phyloP scores from a whole-genome alignment of 371 early-diverging fungal species.

The Mucor lusitanicus region DNA sequence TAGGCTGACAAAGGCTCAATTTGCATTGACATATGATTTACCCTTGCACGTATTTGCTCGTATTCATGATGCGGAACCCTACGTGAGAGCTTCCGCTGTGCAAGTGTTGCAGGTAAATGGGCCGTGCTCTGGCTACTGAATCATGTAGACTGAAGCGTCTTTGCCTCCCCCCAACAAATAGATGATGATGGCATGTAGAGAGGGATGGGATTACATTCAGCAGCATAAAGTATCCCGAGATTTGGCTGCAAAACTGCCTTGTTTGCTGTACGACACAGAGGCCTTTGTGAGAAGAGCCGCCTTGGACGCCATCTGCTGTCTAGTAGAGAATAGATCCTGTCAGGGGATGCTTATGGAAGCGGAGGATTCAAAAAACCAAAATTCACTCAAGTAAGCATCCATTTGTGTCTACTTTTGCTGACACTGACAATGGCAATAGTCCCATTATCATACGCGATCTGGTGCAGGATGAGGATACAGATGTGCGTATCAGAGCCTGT shows the following conservation, averaged over 20 bases:
- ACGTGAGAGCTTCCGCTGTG: constrained; percentile 58
- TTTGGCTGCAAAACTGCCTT: constrained; percentile 39
- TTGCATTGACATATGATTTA: constrained; percentile 50
- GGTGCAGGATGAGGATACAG: constrained; percentile 59
- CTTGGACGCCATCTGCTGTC: constrained; percentile 56
- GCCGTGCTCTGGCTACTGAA: not conserved
- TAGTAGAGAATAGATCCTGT: constrained; percentile 50
- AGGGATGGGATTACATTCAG: constrained; percentile 47
- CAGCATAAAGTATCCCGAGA: constrained; percentile 26
- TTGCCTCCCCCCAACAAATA: not conserved
- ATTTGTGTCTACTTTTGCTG: not conserved
- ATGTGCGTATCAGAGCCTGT: constrained; percentile 55
- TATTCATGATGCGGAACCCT: constrained; percentile 55
- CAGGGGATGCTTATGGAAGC: constrained; percentile 35
- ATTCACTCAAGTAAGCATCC: constrained; percentile 31
- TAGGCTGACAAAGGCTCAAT: constrained; percentile 30
- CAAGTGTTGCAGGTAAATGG: constrained; percentile 45
- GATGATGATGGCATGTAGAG: constrained; percentile 34
- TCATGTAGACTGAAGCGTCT: not conserved
- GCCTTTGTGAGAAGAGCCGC: constrained; percentile 64
- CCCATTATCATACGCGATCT: constrained; percentile 43
- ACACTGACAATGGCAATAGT: constrained; percentile 19
- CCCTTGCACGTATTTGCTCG: constrained; percentile 47
- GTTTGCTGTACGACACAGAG: constrained; percentile 56
- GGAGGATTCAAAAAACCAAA: constrained; percentile 9